Evolutionary conservation across 805 yeast genomes (phyloP).

Genomic region (Henningerozyma blattae): DNA sequence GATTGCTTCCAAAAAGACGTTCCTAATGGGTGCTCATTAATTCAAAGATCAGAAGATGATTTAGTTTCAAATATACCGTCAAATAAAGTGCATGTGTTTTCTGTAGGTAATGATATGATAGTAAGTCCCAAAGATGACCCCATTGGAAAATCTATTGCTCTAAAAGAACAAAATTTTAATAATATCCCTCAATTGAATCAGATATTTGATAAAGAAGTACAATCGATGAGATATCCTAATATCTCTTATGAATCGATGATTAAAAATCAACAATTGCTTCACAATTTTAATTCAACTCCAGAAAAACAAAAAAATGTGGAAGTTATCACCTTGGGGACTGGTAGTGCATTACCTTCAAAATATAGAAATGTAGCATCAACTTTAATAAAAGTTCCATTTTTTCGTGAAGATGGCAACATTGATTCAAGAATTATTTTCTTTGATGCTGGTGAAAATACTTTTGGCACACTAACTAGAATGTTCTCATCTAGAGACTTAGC

Average conservation of each 20-base stretch:
- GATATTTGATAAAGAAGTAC: conserved; percentile 16
- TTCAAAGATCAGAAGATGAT: conserved; percentile 13
- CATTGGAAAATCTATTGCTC: too few relatives aligned
- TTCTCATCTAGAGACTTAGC: conserved; percentile 36
- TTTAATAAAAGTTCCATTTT: conserved; percentile 55
- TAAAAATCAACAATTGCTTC: conserved; percentile 16
- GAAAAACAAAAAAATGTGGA: conserved; percentile 44
- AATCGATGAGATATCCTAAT: conserved; percentile 16
- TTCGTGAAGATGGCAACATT: conserved; percentile 20
- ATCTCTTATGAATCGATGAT: conserved; percentile 16
- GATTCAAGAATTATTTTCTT: conserved; percentile 40
- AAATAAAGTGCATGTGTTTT: conserved; percentile 16
- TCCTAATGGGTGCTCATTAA: conserved; percentile 18
- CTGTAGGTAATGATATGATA: conserved; percentile 8
- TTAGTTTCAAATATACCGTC: conserved; percentile 6
- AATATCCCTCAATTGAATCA: conserved; percentile 11
- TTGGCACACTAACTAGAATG: conserved; percentile 57
- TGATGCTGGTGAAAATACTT: conserved; percentile 94
- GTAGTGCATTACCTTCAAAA: conserved; percentile 79
- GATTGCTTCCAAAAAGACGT: conserved; percentile 18
- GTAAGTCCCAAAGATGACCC: conserved; percentile 15
- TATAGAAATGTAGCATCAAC: conserved; percentile 79
- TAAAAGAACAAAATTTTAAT: conserved; percentile 3
- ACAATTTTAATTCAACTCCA: conserved; percentile 23
- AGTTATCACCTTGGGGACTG: conserved; percentile 77